Evolutionary conservation across 2,329 filamentous ascomycete species (phyloP), one percentile per base, ranked within the genome.

Genomic region (Neophaeococcomyces aloes): DNA sequence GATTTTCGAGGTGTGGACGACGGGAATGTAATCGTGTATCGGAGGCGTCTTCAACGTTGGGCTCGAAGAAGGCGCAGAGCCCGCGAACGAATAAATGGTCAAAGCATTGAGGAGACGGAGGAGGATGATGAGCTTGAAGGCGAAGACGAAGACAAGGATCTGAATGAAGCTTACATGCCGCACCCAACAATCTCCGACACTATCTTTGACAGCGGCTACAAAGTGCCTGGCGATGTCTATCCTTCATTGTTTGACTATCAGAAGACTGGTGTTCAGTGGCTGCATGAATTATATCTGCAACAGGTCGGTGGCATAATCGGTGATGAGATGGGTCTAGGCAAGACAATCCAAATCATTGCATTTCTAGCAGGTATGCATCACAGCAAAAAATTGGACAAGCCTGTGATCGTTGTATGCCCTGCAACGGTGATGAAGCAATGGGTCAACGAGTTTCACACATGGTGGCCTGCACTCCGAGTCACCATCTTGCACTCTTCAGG

Each of bases 391-490:
- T 74, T 96, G 17, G 76, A 75, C 17, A 86, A 86, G 47, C 91
- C 91, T 0, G 79, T 93, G 33, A 86, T 98, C 47, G 76, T 98
- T 6, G 87, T 98, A 3, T 88, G 87, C 39, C 91, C 91, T 2
- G 89, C 89, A 3, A 98, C 91, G 0, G 83, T 98, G 18, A 81
- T 98, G 67, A 83, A 86, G 48, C 91, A 98, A 61, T 98, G 91
- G 91, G 91, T 95, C 10, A 94, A 93, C 51, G 91, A 98, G 59
- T 96, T 98, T 55, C 93, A 98, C 64, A 79, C 82, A 10, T 98
- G 93, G 93, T 98, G 93, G 93, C 91, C 91, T n/a, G 82, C 91
- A n/a, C 70, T 98, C 25, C 78, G 93, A 32, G 91, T 98, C 4
- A 94, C 88, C 0, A 96, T 98, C 49, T 63, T 98, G 38, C 91